Evolutionary conservation across 192 early-diverging fungal genomes (phyloP).

Genomic region (Coemansia sp.): DNA sequence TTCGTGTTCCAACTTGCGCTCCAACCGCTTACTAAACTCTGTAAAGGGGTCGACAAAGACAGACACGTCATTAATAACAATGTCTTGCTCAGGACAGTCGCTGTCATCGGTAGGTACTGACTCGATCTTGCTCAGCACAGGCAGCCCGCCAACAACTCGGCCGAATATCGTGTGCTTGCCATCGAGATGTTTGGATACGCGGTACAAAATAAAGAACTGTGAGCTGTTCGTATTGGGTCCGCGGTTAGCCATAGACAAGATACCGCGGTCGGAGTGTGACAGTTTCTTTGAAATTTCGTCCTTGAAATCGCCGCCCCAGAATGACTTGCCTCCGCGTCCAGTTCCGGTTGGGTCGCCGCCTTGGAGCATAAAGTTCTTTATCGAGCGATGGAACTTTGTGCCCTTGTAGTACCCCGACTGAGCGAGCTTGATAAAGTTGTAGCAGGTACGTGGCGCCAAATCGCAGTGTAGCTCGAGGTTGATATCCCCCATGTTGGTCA

Average conservation of each 20-base stretch:
- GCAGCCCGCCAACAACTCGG: conserved; percentile 84
- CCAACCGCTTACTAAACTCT: conserved; percentile 67
- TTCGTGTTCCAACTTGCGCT: conserved; percentile 65
- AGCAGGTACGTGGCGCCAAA: conserved; percentile 82
- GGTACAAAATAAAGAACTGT: conserved; percentile 66
- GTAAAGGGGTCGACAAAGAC: conserved; percentile 89
- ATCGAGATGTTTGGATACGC: conserved; percentile 68
- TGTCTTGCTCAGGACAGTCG: conserved; percentile 73
- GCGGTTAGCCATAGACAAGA: conserved; percentile 95
- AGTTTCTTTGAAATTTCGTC: conserved; percentile 73
- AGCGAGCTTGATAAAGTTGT: conserved; percentile 88
- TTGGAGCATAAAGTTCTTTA: conserved; percentile 97
- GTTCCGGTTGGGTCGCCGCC: conserved; percentile 97
- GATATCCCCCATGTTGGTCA: conserved; percentile 69
- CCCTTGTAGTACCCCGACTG: conserved; percentile 78
- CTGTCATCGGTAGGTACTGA: conserved; percentile 67
- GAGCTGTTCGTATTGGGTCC: conserved; percentile 91
- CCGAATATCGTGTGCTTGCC: conserved; percentile 97
- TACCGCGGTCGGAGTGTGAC: conserved; percentile 78
- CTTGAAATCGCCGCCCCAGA: conserved; percentile 64
- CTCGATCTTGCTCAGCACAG: conserved; percentile 82
- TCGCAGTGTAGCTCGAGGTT: conserved; percentile 39
- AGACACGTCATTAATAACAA: conserved; percentile 71
- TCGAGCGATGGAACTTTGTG: conserved; percentile 82
- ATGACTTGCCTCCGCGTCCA: conserved; percentile 84